Base-by-base conservation (phyloP, 352 stramenopile genomes). In the Phytophthora constricta region DNA sequence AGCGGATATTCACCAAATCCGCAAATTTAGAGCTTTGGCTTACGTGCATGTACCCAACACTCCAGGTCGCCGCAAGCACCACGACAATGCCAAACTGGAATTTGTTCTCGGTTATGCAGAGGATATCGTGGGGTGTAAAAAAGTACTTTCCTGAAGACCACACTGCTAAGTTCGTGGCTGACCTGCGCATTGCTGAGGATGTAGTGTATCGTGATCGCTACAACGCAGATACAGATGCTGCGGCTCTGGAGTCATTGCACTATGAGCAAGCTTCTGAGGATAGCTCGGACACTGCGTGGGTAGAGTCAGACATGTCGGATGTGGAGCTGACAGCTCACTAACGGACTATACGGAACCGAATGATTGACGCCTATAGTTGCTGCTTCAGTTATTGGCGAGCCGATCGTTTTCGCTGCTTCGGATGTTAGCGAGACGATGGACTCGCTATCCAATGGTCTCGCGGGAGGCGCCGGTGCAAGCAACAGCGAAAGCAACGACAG, bases 141-240 rank as follows among this genome's bases (percentile, higher is more conserved):
- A 37, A 64, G 3, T 58, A 41, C 20, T 52, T 58, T 8, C 51
- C 58, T 34, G 31, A 48, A 3, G 43, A 67, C 19, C 25, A 51
- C n/a, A 64, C 57, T 11, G 57, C 47, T 0, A 64, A 52, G 10
- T 64, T 64, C 7, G 57, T 64, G 8, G 14, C 50, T 42, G 59
- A 60, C 28, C 23, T 59, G 1, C 47, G 47, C 2, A 27, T 65
- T 5, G 13, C 48, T 4, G 58, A 65, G 47, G 37, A 47, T 4
- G 41, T 23, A 22, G 9, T 47, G 41, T 47, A 47, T 5, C 41
- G n/a, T 23, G 41, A 47, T 22, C 41, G 41, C 4, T 5, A 47
- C n/a, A 17, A 47, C 5, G 34, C n/a, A 11, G 16, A 13, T 26
- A 10, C 11, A 16, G 13, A 22, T 13, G 23, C 34, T 39, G 7